phyloP scores from a whole-genome alignment of 768 basidiomycete genomes.

The Termitomyces sp. region DNA sequence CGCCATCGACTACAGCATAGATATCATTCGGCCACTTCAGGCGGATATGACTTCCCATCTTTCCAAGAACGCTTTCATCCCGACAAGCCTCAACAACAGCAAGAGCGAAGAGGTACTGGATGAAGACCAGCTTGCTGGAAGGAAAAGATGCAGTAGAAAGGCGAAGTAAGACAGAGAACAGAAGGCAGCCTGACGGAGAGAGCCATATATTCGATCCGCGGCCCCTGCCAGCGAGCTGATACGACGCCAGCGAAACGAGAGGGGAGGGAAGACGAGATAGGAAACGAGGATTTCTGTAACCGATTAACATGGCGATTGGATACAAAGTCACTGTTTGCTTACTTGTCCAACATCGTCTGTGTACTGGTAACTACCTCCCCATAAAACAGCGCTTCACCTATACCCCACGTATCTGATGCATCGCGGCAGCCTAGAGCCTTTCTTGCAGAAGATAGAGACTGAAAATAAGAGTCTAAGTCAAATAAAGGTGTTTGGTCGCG shows the following conservation, averaged over 20 bases:
- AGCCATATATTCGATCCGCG: slow-evolving; percentile 90
- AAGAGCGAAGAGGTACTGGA: slow-evolving; percentile 89
- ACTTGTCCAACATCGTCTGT: slow-evolving; percentile 94
- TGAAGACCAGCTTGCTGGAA: slow-evolving; percentile 72
- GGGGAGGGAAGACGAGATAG: slow-evolving; percentile 68
- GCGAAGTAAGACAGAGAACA: slow-evolving; percentile 73
- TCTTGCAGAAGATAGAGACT: slow-evolving; percentile 34
- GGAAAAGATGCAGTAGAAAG: slow-evolving; percentile 46
- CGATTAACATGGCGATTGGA: background rate
- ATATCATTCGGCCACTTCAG: slow-evolving; percentile 99
- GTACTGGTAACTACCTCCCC: slow-evolving; percentile 91
- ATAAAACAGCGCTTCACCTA: slow-evolving; percentile 80
- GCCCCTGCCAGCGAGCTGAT: slow-evolving; percentile 84
- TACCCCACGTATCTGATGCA: slow-evolving; percentile 34
- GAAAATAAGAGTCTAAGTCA: slow-evolving; percentile 57
- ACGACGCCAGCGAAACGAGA: slow-evolving; percentile 76
- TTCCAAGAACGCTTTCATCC: slow-evolving; percentile 47
- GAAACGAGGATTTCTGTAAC: slow-evolving; percentile 66
- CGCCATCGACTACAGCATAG: slow-evolving; percentile 58
- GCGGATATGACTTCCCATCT: slow-evolving; percentile 50
- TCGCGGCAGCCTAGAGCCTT: slow-evolving; percentile 18
- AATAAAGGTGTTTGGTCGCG: slow-evolving; percentile 66
- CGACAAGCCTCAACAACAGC: slow-evolving; percentile 87
- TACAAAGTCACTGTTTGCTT: slow-evolving; percentile 19
- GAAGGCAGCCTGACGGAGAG: slow-evolving; percentile 85